Evolutionary conservation across 495 filamentous ascomycete species (phyloP).

Genomic region (Daldinia childiae): DNA sequence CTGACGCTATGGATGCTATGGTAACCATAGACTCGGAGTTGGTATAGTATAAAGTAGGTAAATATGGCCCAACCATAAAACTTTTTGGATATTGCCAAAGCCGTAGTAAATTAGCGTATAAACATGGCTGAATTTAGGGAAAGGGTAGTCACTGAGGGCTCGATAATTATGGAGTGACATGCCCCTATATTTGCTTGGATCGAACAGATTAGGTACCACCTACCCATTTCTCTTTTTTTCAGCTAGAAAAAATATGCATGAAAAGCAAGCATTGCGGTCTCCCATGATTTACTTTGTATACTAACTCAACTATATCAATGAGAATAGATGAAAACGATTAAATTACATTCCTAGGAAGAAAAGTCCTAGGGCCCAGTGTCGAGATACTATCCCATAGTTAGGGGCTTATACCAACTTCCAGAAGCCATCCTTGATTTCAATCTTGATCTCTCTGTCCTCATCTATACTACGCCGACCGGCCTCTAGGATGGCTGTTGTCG

Average conservation of each 20-base stretch:
- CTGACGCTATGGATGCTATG: no score
- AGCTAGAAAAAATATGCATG: not conserved
- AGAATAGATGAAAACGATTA: not conserved
- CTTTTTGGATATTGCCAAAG: not conserved
- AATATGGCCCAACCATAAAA: not conserved
- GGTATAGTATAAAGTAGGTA: no score
- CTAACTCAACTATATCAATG: not conserved
- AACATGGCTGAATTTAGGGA: not conserved
- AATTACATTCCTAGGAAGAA: not conserved
- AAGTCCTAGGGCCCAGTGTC: not conserved
- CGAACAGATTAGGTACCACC: not conserved
- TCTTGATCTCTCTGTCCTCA: conserved; percentile 78
- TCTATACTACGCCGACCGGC: conserved; percentile 84
- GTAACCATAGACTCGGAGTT: no score
- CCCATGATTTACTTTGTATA: not conserved
- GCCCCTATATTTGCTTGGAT: not conserved
- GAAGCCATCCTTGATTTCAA: conserved; percentile 67
- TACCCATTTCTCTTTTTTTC: not conserved
- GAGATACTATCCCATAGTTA: not conserved
- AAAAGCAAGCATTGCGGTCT: not conserved
- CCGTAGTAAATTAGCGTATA: not conserved
- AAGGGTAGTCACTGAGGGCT: not conserved
- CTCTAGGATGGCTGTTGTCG: conserved; percentile 89
- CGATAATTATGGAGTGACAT: not conserved
- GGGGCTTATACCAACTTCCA: conserved; percentile 73